Evolutionary conservation across 306 rosid genomes (phyloP), one percentile per base, ranked within the genome.

Genomic region (Malus sylvestris): DNA sequence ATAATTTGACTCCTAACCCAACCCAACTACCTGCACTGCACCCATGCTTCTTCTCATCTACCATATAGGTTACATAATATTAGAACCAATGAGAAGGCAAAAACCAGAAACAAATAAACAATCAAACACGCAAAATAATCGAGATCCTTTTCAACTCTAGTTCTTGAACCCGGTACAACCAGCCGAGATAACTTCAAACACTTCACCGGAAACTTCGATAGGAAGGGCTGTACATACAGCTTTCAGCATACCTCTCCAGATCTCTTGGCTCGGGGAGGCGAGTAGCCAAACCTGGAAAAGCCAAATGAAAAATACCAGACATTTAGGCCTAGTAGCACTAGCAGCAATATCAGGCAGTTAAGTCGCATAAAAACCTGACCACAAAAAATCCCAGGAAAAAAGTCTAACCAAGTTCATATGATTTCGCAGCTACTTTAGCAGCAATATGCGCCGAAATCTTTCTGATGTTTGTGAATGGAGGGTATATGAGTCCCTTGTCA

Each of bases 361-460:
- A 38, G 29, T 33, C 27, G 15, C 71, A 58, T 6, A 5, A 29
- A 29, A 70, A 67, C 3, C 29, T 29, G 3, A 40, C 4, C 8
- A 14, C 12, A 40, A 51, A 23, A 16, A 32, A 20, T 29, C 30
- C 5, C 51, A n/a, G 46, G 61, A 22, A 25, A 23, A 70, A 74
- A 65, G 57, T 75, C 93, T 82, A 35, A 91, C 98, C 97, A 25
- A 95, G 95, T 76, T 92, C 98, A 77, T 92, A 95, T 29, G 98
- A 85, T 85, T 92, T 90, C 51, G 90, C 90, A 80, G 97, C 98
- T 4, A 95, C 98, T 4, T 68, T 81, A 32, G 97, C 98, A 73
- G 98, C 99, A 67, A 95, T 95, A 18, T 86, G 86, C 22, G 99
- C 97, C n/a, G 99, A 95, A 81, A 95, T 92, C 80, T 91, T 87